Conservation (phyloP, 345 rosid genomes). For the Firmiana major region DNA sequence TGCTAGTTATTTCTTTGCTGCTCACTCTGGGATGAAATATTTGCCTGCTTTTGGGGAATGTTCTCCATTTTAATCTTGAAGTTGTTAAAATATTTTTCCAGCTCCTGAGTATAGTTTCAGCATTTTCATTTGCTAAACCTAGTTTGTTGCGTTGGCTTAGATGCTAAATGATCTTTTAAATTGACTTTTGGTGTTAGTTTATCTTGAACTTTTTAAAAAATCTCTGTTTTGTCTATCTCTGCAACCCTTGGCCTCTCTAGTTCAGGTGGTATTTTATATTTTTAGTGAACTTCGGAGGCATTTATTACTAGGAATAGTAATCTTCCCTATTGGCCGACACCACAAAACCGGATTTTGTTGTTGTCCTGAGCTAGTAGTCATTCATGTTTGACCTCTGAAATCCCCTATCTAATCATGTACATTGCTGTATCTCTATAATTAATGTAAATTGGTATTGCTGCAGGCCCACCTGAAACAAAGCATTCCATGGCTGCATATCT, state of each 20-base stretch:
- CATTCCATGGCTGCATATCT: slow-evolving; percentile 80
- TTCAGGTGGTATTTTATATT: not conserved
- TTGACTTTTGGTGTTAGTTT: not conserved
- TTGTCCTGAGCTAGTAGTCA: not conserved
- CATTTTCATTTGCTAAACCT: not conserved
- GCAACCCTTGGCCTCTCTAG: not conserved
- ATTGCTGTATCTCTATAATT: slow-evolving; percentile 3
- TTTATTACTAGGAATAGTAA: not conserved
- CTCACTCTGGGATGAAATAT: not conserved
- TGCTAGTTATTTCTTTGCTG: not conserved
- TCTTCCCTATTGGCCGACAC: not conserved
- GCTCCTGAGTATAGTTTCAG: not conserved
- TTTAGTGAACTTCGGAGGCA: not conserved
- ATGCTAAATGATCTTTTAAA: not conserved
- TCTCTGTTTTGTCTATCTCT: not conserved
- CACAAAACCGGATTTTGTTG: not conserved
- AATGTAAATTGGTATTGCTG: slow-evolving; percentile 32
- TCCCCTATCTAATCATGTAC: slow-evolving; percentile 4
- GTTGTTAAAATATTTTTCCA: not conserved
- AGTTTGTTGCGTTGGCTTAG: not conserved
- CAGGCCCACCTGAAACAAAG: slow-evolving; percentile 83
- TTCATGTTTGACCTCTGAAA: slow-evolving; percentile 1
- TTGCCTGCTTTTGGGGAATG: not conserved
- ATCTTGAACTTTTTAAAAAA: not conserved
- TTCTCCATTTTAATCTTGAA: not conserved